phyloP scores from a whole-genome alignment of 2,329 filamentous ascomycete genomes.

The Metarhizium rileyi region DNA sequence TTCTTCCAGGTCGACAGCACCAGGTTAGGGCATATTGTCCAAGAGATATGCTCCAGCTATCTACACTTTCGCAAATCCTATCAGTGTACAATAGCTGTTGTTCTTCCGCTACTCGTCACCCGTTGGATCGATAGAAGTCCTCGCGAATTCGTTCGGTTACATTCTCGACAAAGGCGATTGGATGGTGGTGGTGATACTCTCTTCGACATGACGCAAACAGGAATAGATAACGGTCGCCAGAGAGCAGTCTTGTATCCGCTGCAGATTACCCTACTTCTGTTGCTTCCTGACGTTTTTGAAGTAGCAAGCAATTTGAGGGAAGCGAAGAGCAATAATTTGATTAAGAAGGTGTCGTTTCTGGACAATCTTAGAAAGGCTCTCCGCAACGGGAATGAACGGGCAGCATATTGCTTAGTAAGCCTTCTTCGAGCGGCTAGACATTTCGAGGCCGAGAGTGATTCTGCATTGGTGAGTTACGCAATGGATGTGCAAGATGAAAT shows the following conservation, averaged over 20 bases:
- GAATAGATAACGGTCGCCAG: conserved; percentile 46
- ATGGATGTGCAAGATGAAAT: conserved; percentile 63
- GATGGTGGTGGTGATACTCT: conserved; percentile 57
- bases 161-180: conserved; percentile 50
- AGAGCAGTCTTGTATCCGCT: conserved; percentile 50
- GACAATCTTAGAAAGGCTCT: conserved; percentile 54
- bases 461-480: conserved; percentile 55
- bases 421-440: conserved; percentile 54
- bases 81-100: conserved; percentile 53
- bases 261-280: conserved; percentile 51
- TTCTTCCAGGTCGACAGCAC: conserved; percentile 55
- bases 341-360: conserved; percentile 57
- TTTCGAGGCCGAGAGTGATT: conserved; percentile 53
- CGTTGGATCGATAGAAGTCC: conserved; percentile 59
- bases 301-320: conserved; percentile 59
- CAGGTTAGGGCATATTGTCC: conserved; percentile 51
- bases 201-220: conserved; percentile 58
- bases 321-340: conserved; percentile 49
- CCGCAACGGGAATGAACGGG: conserved; percentile 55
- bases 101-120: conserved; percentile 52
- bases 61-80: conserved; percentile 54
- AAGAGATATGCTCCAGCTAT: conserved; percentile 58
- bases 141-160: conserved; percentile 53
- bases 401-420: conserved; percentile 55
- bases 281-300: conserved; percentile 60